Evolutionary conservation across 2,329 filamentous ascomycete species (phyloP).

Genomic region (Didymella pinodella): DNA sequence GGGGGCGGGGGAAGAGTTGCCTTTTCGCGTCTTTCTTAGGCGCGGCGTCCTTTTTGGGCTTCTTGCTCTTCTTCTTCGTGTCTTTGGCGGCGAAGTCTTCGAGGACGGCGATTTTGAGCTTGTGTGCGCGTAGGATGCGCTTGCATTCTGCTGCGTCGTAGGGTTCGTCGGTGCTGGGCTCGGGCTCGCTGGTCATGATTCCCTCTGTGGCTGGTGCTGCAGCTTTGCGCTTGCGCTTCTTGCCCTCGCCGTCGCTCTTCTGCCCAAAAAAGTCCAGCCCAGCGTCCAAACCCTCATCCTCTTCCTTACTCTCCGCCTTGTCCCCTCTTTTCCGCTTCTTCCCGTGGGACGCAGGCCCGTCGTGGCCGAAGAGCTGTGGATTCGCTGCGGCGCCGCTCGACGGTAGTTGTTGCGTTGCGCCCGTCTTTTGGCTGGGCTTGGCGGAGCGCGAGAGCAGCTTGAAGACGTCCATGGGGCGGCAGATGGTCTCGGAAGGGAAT

Average conservation of each 20-base stretch:
- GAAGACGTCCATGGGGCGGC: slow-evolving; percentile 70
- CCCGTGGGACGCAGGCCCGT: slow-evolving; percentile 38
- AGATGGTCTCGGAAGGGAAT: no score
- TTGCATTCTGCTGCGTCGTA: slow-evolving; percentile 76
- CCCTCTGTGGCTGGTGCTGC: slow-evolving; percentile 19
- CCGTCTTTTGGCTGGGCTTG: slow-evolving; percentile 58
- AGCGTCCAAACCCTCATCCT: slow-evolving; percentile 33
- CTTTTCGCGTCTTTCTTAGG: slow-evolving; percentile 56
- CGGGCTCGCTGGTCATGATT: slow-evolving; percentile 34
- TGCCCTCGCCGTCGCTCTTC: slow-evolving; percentile 25
- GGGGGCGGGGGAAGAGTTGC: slow-evolving; percentile 78
- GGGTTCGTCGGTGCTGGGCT: slow-evolving; percentile 45
- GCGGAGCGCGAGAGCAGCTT: slow-evolving; percentile 75
- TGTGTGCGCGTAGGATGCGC: slow-evolving; percentile 77
- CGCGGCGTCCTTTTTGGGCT: slow-evolving; percentile 48
- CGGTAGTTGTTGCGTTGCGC: slow-evolving; percentile 60
- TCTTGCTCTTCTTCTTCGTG: slow-evolving; percentile 64
- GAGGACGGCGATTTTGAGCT: slow-evolving; percentile 84
- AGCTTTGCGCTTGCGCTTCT: slow-evolving; percentile 20
- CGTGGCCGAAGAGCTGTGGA: slow-evolving; percentile 70
- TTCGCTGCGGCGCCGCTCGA: slow-evolving; percentile 70
- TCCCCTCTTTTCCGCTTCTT: slow-evolving; percentile 55
- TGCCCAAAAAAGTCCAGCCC: slow-evolving; percentile 57
- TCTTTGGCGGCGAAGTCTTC: slow-evolving; percentile 53
- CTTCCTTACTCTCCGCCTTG: slow-evolving; percentile 13